Evolutionary conservation across 129 eudicot species (phyloP).

Genomic region (Pittosporum tobira): DNA sequence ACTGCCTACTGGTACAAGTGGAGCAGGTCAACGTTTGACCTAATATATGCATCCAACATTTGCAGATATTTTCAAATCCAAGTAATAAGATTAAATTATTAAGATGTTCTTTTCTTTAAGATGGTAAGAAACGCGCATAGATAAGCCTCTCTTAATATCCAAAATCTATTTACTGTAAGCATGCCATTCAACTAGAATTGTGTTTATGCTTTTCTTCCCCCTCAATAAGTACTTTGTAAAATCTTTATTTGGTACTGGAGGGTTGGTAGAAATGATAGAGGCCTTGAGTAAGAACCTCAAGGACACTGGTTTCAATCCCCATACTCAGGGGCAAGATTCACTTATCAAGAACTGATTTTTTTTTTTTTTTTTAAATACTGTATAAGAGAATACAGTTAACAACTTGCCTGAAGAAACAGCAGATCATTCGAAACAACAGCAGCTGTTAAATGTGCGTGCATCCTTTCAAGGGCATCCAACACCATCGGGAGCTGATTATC

Average conservation of each 20-base stretch:
- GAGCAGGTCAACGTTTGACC: too few species aligned
- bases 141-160: neutral
- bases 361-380: too few species aligned
- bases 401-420: constrained; percentile 66
- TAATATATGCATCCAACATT: too few species aligned
- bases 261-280: too few species aligned
- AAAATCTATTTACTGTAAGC: neutral
- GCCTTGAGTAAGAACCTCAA: too few species aligned
- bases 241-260: neutral
- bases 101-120: neutral
- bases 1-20: too few species aligned
- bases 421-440: constrained; percentile 91
- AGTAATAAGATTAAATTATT: too few species aligned
- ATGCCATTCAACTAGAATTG: neutral
- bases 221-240: too few species aligned
- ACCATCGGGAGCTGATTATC: constrained; percentile 72
- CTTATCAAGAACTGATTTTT: neutral
- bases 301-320: too few species aligned
- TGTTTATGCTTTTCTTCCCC: too few species aligned
- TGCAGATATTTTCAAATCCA: too few species aligned
- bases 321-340: neutral
- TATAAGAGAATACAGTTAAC: neutral
- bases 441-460: constrained; percentile 98
- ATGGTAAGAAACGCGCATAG: neutral
- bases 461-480: constrained; percentile 73